phyloP scores from a whole-genome alignment of 768 basidiomycete species.

The Russula foetens region DNA sequence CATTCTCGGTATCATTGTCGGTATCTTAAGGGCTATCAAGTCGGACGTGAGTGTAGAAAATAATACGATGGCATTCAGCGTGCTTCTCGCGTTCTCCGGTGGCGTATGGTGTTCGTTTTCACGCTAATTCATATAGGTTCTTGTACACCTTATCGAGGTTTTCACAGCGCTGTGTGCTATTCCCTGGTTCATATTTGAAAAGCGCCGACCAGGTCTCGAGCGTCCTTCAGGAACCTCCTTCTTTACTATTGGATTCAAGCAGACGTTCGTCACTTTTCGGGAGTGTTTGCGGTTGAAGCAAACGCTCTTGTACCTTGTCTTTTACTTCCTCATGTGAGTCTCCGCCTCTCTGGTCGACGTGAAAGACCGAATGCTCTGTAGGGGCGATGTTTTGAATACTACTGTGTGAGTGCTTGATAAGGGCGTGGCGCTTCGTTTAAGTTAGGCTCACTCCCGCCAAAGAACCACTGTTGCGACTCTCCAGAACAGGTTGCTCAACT shows the following conservation, averaged over 20 bases:
- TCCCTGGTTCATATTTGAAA: conserved; percentile 69
- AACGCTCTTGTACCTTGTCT: conserved; percentile 64
- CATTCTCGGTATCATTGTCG: conserved; percentile 65
- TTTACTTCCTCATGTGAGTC: conserved; percentile 68
- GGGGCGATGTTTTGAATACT: conserved; percentile 71
- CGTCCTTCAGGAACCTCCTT: conserved; percentile 48
- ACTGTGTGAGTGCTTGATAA: conserved; percentile 44
- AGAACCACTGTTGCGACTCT: conserved; percentile 66
- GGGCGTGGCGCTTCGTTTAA: background rate
- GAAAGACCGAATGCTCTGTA: conserved; percentile 20
- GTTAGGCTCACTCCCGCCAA: conserved; percentile 3
- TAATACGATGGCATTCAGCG: conserved; percentile 69
- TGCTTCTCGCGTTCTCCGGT: conserved; percentile 71
- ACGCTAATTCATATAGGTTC: background rate
- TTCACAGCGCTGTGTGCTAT: conserved; percentile 53
- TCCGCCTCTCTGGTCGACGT: background rate
- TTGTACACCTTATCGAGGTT: background rate
- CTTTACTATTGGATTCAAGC: conserved; percentile 59
- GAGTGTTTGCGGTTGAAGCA: conserved; percentile 65
- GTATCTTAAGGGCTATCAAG: conserved; percentile 59
- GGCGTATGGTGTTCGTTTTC: conserved; percentile 57
- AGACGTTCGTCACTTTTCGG: conserved; percentile 50
- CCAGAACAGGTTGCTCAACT: conserved; percentile 50
- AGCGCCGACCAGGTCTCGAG: conserved; percentile 54
- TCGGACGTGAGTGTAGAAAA: conserved; percentile 55